phyloP scores from a whole-genome alignment of 2,329 filamentous ascomycete species.

The Helminthosporium solani region DNA sequence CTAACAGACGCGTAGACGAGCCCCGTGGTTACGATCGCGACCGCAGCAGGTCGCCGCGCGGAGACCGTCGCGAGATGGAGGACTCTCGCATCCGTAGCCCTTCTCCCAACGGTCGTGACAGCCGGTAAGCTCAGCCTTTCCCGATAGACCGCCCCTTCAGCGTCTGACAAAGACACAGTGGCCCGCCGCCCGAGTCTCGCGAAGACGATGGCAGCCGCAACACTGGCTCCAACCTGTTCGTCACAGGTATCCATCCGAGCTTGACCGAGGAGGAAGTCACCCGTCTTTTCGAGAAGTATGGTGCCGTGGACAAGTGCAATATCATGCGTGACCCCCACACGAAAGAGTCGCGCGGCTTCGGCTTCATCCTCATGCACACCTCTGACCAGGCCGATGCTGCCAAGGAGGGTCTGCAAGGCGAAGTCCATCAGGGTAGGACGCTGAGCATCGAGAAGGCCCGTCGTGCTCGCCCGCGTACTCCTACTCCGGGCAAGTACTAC shows the following conservation, averaged over 20 bases:
- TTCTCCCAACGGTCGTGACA: constrained; percentile 60
- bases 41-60: constrained; percentile 65
- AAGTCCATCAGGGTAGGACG: constrained; percentile 91
- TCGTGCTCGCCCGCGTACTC: constrained; percentile 88
- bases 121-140: constrained; percentile 30
- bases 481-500: constrained; percentile 98
- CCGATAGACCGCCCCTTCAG: constrained; percentile 3
- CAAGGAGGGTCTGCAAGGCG: constrained; percentile 92
- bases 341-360: constrained; percentile 97
- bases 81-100: constrained; percentile 64
- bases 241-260: constrained; percentile 94
- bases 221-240: constrained; percentile 96
- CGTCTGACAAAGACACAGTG: constrained; percentile 41
- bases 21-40: constrained; percentile 64
- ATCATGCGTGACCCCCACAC: constrained; percentile 99
- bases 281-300: constrained; percentile 97
- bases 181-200: constrained; percentile 50
- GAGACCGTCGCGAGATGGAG: constrained; percentile 50
- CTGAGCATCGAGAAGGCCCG: constrained; percentile 99
- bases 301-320: constrained; percentile 97
- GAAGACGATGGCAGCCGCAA: constrained; percentile 78
- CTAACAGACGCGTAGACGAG: constrained; percentile 50
- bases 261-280: constrained; percentile 87
- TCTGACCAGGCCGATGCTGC: constrained; percentile 94
- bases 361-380: constrained; percentile 98